Percentiles rank a stretch among this genome's conserved stretches.
Conservation (phyloP, 2,329 filamentous ascomycete genomes). For the Xylariaceae sp. region DNA sequence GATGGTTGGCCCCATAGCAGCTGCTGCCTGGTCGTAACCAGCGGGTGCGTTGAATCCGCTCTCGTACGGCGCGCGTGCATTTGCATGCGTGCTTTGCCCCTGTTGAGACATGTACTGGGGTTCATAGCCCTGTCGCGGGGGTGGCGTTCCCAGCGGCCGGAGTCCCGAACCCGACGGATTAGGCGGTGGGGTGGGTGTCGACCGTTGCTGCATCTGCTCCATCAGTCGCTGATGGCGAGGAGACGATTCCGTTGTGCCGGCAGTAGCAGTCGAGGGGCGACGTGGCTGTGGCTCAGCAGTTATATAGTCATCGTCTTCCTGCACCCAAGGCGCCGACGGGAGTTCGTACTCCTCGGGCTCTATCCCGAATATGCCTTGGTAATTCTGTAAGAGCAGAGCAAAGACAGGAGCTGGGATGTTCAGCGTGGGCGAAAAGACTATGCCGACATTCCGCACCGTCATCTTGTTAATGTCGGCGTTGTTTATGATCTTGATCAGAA, state of each 20-base stretch:
- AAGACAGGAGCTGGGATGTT: slow-evolving; percentile 96
- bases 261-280: slow-evolving; percentile 49
- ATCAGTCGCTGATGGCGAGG: slow-evolving; percentile 43
- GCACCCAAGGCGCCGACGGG: slow-evolving; percentile 35
- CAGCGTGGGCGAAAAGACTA: slow-evolving; percentile 94
- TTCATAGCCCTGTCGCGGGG: slow-evolving; percentile 40
- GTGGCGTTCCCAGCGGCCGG: slow-evolving; percentile 39
- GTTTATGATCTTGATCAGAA: slow-evolving; percentile 87
- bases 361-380: slow-evolving; percentile 75
- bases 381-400: slow-evolving; percentile 88
- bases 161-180: slow-evolving; percentile 16
- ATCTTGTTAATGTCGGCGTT: slow-evolving; percentile 92
- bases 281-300: slow-evolving; percentile 31
- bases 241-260: slow-evolving; percentile 45
- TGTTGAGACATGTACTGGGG: slow-evolving; percentile 38
- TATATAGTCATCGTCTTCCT: slow-evolving; percentile 33
- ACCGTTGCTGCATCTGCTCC: slow-evolving; percentile 36
- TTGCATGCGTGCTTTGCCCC: slow-evolving; percentile 24
- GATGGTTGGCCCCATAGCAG: slow-evolving; percentile 6
- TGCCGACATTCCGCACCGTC: slow-evolving; percentile 95
- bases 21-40: slow-evolving; percentile 32
- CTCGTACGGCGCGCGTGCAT: slow-evolving; percentile 42
- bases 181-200: slow-evolving; percentile 47
- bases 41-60: slow-evolving; percentile 33
- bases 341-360: slow-evolving; percentile 60